phyloP scores from a whole-genome alignment of 345 rosid species.

The Adansonia digitata region DNA sequence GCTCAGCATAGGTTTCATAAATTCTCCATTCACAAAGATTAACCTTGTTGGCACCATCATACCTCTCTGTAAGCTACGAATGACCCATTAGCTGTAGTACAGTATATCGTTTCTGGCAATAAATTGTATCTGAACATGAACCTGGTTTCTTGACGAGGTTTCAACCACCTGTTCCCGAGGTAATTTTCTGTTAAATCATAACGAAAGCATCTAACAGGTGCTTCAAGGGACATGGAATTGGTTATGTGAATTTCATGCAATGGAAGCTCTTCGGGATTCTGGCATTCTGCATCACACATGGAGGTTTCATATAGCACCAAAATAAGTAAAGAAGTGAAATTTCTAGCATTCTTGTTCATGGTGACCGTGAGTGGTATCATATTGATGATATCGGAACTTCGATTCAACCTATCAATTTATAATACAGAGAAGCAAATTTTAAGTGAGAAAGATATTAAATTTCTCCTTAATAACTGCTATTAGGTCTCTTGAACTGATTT shows the following conservation, averaged over 20 bases:
- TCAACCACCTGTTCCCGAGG: not conserved
- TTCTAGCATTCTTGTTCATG: not conserved
- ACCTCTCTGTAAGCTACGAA: not conserved
- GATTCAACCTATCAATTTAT: not conserved
- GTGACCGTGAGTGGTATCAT: not conserved
- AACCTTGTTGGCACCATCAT: not conserved
- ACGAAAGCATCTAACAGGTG: not conserved
- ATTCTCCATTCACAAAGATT: not conserved
- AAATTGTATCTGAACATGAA: not conserved
- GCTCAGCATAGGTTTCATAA: not conserved
- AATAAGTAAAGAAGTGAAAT: not conserved
- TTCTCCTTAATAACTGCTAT: not conserved
- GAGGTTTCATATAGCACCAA: not conserved
- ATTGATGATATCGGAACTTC: not conserved
- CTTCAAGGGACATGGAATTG: not conserved
- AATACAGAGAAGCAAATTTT: not conserved
- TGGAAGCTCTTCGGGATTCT: not conserved
- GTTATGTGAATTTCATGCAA: not conserved
- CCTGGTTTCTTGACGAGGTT: not conserved
- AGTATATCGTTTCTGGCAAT: not conserved
- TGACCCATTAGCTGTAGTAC: not conserved
- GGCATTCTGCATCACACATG: not conserved
- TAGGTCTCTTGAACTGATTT: not conserved
- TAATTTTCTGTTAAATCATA: not conserved
- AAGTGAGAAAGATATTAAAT: not conserved